A percentile compares a stretch with the other conserved stretches of the same genome.
Evolutionary conservation across 2,329 filamentous ascomycete genomes (phyloP).

Genomic region (Nigrospora sphaerica): DNA sequence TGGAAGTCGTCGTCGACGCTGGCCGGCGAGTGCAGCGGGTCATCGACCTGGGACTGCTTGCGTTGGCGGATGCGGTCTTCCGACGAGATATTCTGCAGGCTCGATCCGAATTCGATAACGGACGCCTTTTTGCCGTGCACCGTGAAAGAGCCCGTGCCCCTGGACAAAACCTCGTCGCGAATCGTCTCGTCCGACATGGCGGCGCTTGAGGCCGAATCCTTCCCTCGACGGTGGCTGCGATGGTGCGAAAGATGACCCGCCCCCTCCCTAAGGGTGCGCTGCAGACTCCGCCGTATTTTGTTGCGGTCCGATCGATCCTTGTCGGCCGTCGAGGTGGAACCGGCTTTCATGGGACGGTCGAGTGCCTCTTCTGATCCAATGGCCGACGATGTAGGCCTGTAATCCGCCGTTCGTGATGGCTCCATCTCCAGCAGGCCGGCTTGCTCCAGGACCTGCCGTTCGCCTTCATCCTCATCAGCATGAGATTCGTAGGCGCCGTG

Average conservation of each 20-base stretch:
- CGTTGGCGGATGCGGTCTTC: slow-evolving; percentile 66
- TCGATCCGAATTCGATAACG: slow-evolving; percentile 92
- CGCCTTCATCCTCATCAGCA: slow-evolving; percentile 55
- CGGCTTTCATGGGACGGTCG: slow-evolving; percentile 25
- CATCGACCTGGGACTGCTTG: slow-evolving; percentile 40
- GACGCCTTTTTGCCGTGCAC: slow-evolving; percentile 97
- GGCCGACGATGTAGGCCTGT: slow-evolving; percentile 29
- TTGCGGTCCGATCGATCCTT: slow-evolving; percentile 49
- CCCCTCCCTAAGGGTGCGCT: slow-evolving; percentile 81
- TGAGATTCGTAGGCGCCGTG: slow-evolving; percentile 23
- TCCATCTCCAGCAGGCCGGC: slow-evolving; percentile 52
- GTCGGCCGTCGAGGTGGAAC: slow-evolving; percentile 23
- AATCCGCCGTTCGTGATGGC: slow-evolving; percentile 32
- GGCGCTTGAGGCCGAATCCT: slow-evolving; percentile 61
- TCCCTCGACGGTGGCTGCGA: slow-evolving; percentile 63
- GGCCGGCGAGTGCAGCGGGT: slow-evolving; percentile 28
- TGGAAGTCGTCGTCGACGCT: slow-evolving; percentile 43
- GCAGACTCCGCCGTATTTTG: slow-evolving; percentile 77
- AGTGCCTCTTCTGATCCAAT: slow-evolving; percentile 33
- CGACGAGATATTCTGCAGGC: slow-evolving; percentile 70
- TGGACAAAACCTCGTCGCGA: slow-evolving; percentile 62
- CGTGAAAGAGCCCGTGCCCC: slow-evolving; percentile 83
- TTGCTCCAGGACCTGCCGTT: slow-evolving; percentile 61
- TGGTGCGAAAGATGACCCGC: slow-evolving; percentile 59
- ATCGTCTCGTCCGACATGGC: slow-evolving; percentile 39